Evolutionary conservation across 208 protist species (phyloP).

Genomic region (Leishmania amazonensis): DNA sequence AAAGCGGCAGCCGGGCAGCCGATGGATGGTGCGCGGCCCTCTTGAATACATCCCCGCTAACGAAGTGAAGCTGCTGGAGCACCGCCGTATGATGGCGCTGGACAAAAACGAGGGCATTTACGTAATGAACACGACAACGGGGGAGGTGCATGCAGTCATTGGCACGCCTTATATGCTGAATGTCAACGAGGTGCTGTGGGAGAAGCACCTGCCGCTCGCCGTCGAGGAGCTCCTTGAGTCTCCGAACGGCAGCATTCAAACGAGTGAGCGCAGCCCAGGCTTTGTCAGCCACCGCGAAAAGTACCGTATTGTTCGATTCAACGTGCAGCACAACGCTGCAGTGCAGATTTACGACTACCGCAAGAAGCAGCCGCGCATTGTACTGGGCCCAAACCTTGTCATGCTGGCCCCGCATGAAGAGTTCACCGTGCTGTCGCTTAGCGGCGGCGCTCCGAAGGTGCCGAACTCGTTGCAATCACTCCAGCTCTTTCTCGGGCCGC

Average conservation of each 20-base stretch:
- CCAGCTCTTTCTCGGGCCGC: conserved; percentile 94
- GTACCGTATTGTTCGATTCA: conserved; percentile 92
- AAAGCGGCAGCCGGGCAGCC: conserved; percentile 81
- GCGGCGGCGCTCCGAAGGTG: conserved; percentile 93
- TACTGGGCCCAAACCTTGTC: conserved; percentile 94
- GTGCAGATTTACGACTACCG: conserved; percentile 97
- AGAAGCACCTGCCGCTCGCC: conserved; percentile 87
- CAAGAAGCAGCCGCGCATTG: conserved; percentile 86
- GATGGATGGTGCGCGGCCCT: conserved; percentile 96
- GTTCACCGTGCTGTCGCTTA: conserved; percentile 95
- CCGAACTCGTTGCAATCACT: conserved; percentile 93
- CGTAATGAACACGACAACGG: conserved; percentile 92
- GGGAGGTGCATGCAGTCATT: conserved; percentile 87
- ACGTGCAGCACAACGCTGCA: conserved; percentile 95
- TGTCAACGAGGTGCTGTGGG: conserved; percentile 95
- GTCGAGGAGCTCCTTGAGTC: conserved; percentile 93
- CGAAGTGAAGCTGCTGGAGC: conserved; percentile 91
- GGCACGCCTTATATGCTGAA: conserved; percentile 94
- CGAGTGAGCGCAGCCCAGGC: conserved; percentile 27
- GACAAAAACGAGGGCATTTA: conserved; percentile 98
- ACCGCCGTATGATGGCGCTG: conserved; percentile 90
- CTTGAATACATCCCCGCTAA: conserved; percentile 91
- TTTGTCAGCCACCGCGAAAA: conserved; percentile 49
- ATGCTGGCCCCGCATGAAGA: conserved; percentile 96
- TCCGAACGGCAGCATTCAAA: conserved; percentile 45